Evolutionary conservation across 176 grass and related monocot genomes (phyloP).

Genomic region (Carex parvula): DNA sequence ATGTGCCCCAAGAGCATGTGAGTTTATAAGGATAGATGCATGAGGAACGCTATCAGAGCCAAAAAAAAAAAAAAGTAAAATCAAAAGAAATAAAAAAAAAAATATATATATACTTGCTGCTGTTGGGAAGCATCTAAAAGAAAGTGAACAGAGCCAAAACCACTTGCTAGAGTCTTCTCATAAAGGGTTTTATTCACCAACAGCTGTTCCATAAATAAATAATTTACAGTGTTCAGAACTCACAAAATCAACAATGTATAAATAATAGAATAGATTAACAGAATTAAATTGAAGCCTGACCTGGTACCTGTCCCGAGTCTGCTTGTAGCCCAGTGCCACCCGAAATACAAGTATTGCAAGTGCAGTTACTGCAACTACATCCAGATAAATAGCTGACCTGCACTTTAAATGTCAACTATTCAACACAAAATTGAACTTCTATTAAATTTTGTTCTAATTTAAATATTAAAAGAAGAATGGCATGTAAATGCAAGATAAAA

Average conservation of each 20-base stretch:
- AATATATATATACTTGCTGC: slow-evolving; percentile 84
- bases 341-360: slow-evolving; percentile 66
- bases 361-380: slow-evolving; percentile 64
- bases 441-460: not conserved
- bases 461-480: not conserved
- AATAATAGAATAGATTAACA: slow-evolving; percentile 10
- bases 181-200: slow-evolving; percentile 91
- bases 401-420: slow-evolving; percentile 7
- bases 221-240: slow-evolving; percentile 11
- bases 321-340: slow-evolving; percentile 85
- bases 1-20: not conserved
- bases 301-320: slow-evolving; percentile 88
- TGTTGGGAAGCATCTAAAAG: slow-evolving; percentile 96
- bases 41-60: not conserved
- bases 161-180: slow-evolving; percentile 93
- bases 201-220: slow-evolving; percentile 44
- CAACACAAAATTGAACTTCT: slow-evolving; percentile 10
- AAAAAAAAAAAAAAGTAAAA: not conserved
- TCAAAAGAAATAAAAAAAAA: not conserved
- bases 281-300: slow-evolving; percentile 24
- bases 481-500: slow-evolving; percentile 10
- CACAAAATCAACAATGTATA: slow-evolving; percentile 19
- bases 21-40: too few species aligned
- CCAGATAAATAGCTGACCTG: slow-evolving; percentile 86
- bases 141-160: slow-evolving; percentile 93